Base-by-base conservation (phyloP, 1,139 yeast genomes). In the Arxiozyma slooffiae region DNA sequence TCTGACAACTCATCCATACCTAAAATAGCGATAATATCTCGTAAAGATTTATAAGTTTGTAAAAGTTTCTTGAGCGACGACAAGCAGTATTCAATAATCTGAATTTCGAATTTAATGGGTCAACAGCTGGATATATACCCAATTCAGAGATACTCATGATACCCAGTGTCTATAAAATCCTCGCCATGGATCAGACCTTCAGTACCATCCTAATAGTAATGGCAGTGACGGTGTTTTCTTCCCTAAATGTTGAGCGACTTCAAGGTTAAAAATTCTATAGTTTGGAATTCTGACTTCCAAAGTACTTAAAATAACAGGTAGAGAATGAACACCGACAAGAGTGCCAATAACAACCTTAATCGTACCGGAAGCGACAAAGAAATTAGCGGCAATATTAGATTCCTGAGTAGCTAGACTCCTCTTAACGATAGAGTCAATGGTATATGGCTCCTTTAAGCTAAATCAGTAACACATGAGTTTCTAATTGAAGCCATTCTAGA, bases 131-230 rank as follows among this genome's bases (percentile, higher is more conserved):
- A 89, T 92, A 92, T 75, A 92, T 92, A 89, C 98, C 98, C 77
- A 92, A 82, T 81, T 92, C 98, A 60, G 98, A 90, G 74, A 92
- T 92, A 81, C 97, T 90, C 83, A 98, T 90, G 98, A 61, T 96
- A 80, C 74, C 98, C 98, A 60, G 97, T 90, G 79, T 92, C 98
- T 62, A 71, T 66, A 69, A 92, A 98, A 56, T 78, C 57, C 70
- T 87, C 85, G 74, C 98, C 98, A 83, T 98, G 92, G 68, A 89
- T 96, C 71, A 92, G 85, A 88, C 98, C 98, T 76, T 92, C 97
- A 67, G 98, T 92, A 86, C 97, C 98, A 77, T 92, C 98, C 98
- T n/a, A n/a, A 92, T 92, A 72, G 98, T 97, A 86, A 92, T 92
- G 71, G 98, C 85, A 83, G 97, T 90, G 74, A 92, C 97, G 68